Conservation (phyloP, 345 rosid species). For the Aquilaria malaccensis region DNA sequence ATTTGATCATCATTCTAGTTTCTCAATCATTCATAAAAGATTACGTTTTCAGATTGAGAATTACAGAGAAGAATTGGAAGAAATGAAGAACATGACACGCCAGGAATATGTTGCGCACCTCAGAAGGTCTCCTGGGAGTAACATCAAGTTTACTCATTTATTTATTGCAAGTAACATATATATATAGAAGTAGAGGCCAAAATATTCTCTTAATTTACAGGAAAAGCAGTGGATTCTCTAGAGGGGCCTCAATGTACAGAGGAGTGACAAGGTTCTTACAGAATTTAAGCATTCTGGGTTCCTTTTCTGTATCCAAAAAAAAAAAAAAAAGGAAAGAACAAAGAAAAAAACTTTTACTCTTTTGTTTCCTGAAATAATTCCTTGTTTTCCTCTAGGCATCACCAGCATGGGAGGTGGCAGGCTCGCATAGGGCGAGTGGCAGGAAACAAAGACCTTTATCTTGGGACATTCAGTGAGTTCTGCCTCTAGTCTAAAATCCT, state of each 20-base stretch:
- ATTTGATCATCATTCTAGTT: not conserved
- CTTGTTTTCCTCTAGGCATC: conserved; percentile 37
- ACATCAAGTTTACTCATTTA: not conserved
- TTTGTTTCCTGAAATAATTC: not conserved
- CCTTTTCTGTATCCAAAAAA: not conserved
- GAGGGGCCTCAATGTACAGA: conserved; percentile 85
- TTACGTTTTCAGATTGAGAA: conserved; percentile 47
- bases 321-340: not conserved
- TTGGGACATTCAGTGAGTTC: conserved; percentile 73
- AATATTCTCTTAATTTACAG: conserved; percentile 23
- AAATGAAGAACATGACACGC: conserved; percentile 76
- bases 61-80: conserved; percentile 50
- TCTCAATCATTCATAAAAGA: not conserved
- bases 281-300: not conserved
- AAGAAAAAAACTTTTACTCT: not conserved
- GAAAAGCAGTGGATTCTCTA: conserved; percentile 81
- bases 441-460: conserved; percentile 86
- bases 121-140: conserved; percentile 33
- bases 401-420: conserved; percentile 91
- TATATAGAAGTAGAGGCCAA: not conserved
- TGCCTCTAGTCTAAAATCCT: not conserved
- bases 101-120: conserved; percentile 81
- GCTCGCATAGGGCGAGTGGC: conserved; percentile 85
- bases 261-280: conserved; percentile 72
- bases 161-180: not conserved